These are phyloP conservation scores for Peniophora sp. DNA, from an alignment of 1,284 basidiomycete genomes.

Conservation along the genomic window DNA sequence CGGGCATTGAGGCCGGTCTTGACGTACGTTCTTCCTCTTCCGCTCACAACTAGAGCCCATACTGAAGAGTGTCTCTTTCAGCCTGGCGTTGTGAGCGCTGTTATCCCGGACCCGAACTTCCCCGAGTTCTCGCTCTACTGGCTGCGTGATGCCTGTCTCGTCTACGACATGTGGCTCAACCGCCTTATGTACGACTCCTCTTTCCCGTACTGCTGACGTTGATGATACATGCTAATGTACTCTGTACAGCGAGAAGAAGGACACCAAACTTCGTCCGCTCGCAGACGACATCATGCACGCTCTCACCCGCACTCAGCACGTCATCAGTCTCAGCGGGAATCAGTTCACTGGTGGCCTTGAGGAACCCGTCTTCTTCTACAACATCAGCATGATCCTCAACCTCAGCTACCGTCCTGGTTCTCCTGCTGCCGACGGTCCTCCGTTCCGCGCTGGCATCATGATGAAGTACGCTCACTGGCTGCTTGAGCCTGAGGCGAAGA, in stretches of 20 bases:
- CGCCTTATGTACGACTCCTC: constrained; percentile 10
- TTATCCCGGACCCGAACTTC: constrained; percentile 6
- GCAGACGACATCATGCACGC: neutral
- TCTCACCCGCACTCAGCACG: neutral
- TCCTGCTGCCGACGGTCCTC: neutral
- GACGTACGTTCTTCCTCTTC: too few species aligned
- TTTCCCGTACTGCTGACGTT: too few species aligned
- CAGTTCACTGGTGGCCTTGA: neutral
- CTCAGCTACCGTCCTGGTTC: neutral
- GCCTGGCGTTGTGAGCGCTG: constrained; percentile 4
- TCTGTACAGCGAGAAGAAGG: neutral
- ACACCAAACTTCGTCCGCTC: neutral
- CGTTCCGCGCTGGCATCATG: neutral
- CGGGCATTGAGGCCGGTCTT: too few species aligned
- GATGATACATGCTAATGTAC: too few species aligned
- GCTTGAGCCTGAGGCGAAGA: neutral
- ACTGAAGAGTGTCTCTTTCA: neutral
- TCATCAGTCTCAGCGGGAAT: neutral
- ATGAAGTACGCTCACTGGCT: neutral
- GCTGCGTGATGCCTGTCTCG: constrained; percentile 12
- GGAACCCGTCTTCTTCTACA: neutral
- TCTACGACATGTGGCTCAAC: constrained; percentile 24
- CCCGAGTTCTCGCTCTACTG: constrained; percentile 11
- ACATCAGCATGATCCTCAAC: neutral
- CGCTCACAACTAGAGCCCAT: too few species aligned